Evolutionary conservation across 73 alveolate genomes (phyloP).

Genomic region (Tetrahymena malaccensis): DNA sequence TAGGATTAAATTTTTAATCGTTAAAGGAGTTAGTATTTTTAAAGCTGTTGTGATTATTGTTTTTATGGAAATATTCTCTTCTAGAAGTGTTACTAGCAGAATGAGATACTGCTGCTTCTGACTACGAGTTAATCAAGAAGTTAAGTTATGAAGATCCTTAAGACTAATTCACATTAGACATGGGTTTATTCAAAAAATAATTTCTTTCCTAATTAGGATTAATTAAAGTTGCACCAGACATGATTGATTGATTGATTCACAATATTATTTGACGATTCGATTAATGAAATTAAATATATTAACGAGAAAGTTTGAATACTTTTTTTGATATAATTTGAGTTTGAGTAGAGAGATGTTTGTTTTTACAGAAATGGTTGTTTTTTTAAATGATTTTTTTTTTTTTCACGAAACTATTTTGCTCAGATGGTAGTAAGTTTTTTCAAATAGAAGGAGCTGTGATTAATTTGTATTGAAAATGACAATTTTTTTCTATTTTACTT

Average conservation of each 20-base stretch:
- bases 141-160: not conserved
- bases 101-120: not conserved
- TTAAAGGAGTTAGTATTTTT: not conserved
- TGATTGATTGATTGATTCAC: not conserved
- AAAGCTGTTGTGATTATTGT: not conserved
- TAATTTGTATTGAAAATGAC: not conserved
- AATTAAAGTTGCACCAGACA: not conserved
- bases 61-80: not conserved
- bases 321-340: not conserved
- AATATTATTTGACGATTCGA: not conserved
- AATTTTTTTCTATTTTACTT: not conserved
- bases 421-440: not conserved
- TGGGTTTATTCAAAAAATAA: not conserved
- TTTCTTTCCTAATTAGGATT: not conserved
- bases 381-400: no score
- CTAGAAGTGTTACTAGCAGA: not conserved
- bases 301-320: not conserved
- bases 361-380: not conserved
- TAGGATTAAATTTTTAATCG: not conserved
- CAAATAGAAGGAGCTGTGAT: not conserved
- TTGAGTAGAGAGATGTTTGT: not conserved
- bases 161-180: not conserved
- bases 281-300: not conserved
- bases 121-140: not conserved
- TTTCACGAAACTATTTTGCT: not conserved